phyloP scores from a whole-genome alignment of 129 eudicot species.

The Centaurea solstitialis region DNA sequence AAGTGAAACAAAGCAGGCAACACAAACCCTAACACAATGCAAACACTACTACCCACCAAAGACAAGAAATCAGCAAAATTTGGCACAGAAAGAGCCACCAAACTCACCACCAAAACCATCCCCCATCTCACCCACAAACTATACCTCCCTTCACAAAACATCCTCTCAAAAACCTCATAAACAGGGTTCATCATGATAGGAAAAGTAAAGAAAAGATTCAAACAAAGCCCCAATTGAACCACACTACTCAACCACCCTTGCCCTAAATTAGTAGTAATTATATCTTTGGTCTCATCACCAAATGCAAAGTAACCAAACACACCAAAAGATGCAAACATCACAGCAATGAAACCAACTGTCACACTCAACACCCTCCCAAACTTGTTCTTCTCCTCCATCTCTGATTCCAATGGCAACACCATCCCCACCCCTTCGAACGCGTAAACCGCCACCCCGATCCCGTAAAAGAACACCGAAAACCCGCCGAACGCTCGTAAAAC shows the following conservation, averaged over 20 bases:
- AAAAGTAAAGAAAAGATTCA: conserved; percentile 74
- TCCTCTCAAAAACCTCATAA: conserved; percentile 83
- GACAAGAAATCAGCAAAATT: conserved; percentile 98
- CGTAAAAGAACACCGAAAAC: conserved; percentile 63
- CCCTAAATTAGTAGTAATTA: conserved; percentile 83
- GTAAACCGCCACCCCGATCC: conserved; percentile 77
- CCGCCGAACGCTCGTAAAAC: conserved; percentile 61
- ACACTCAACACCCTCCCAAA: conserved; percentile 60
- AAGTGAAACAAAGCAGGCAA: conserved; percentile 87
- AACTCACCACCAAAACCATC: conserved; percentile 66
- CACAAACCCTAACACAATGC: conserved; percentile 77
- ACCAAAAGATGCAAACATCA: conserved; percentile 77
- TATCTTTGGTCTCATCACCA: conserved; percentile 82
- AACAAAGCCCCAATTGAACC: conserved; percentile 76
- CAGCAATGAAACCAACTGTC: conserved; percentile 58
- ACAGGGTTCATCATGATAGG: conserved; percentile 99
- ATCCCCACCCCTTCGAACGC: conserved; percentile 94
- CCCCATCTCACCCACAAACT: conserved; percentile 75
- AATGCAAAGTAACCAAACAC: conserved; percentile 79
- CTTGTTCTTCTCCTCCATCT: conserved; percentile 57
- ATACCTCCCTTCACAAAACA: conserved; percentile 69
- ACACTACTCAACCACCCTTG: conserved; percentile 63
- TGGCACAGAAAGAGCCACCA: conserved; percentile 83
- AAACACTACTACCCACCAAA: conserved; percentile 89
- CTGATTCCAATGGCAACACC: conserved; percentile 82